A percentile compares a stretch with the other conserved stretches of the same genome.
Conservation (phyloP, 2,329 filamentous ascomycete genomes). For the Fusarium redolens region DNA sequence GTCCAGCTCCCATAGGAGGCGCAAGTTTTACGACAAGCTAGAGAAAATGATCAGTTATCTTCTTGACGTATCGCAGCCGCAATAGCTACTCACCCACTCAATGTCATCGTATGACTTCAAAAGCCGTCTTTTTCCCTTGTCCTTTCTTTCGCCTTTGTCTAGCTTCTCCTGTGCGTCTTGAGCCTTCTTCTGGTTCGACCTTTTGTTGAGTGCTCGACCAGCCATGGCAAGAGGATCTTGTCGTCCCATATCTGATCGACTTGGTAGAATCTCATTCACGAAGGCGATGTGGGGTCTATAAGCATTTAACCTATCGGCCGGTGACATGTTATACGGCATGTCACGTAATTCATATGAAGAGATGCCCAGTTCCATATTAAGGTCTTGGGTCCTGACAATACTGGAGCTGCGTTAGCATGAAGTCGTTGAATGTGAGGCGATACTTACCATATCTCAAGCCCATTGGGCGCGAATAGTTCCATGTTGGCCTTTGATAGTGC, state of each 20-base stretch:
- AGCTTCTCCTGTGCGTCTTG: neutral
- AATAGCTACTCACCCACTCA: neutral
- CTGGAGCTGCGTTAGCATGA: neutral
- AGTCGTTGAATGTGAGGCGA: fast-evolving
- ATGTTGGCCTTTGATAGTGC: neutral
- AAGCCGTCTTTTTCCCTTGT: neutral
- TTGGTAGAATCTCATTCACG: neutral
- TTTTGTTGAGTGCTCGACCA: neutral
- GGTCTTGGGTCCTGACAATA: neutral
- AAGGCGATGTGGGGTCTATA: neutral
- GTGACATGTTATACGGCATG: neutral
- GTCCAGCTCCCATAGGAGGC: neutral
- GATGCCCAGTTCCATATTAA: neutral
- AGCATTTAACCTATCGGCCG: neutral
- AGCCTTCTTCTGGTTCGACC: neutral
- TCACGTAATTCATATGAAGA: neutral
- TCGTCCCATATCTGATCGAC: neutral
- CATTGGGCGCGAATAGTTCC: neutral
- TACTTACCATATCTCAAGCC: neutral
- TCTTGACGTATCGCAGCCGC: too few relatives aligned
- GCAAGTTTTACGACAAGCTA: neutral
- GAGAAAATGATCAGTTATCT: neutral
- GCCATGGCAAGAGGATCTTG: neutral
- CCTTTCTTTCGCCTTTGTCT: neutral
- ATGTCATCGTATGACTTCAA: neutral